These are phyloP conservation scores for Berkeleyomyces rouxiae DNA, from an alignment of 2,329 filamentous ascomycete species.

Conservation along the genomic window DNA sequence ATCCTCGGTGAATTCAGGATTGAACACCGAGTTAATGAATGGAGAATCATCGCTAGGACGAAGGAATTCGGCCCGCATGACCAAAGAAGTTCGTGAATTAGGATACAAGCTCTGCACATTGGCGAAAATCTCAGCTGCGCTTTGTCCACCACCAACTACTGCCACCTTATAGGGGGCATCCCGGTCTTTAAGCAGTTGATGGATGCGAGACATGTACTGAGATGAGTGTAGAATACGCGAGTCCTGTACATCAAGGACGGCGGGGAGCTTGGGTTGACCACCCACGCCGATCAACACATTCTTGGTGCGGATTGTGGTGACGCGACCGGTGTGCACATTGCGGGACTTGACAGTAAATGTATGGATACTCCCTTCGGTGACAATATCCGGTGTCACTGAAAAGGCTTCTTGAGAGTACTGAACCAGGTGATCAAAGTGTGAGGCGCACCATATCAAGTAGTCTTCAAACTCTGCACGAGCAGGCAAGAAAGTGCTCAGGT, in stretches of 20 bases:
- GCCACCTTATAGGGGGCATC: conserved; percentile 51
- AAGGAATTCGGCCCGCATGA: conserved; percentile 71
- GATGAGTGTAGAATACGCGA: conserved; percentile 76
- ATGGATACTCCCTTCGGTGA: conserved; percentile 30
- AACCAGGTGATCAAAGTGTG: conserved; percentile 57
- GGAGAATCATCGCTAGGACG: conserved; percentile 89
- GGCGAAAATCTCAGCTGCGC: conserved; percentile 87
- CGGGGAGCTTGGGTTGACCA: conserved; percentile 52
- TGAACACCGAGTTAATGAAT: conserved; percentile 95
- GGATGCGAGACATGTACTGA: conserved; percentile 54
- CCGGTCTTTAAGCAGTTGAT: conserved; percentile 39
- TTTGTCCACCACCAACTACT: conserved; percentile 79
- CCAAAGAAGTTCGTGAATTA: conserved; percentile 56
- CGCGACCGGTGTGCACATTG: conserved; percentile 39
- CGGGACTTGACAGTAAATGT: conserved; percentile 52
- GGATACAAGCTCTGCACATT: conserved; percentile 72
- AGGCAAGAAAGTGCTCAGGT: conserved; percentile 76
- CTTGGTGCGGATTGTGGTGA: conserved; percentile 37
- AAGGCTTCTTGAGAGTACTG: conserved; percentile 65
- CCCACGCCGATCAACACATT: conserved; percentile 48
- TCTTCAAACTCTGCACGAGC: conserved; percentile 83
- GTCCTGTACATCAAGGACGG: conserved; percentile 49
- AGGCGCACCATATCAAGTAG: conserved; percentile 85
- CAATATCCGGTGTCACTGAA: conserved; percentile 45
- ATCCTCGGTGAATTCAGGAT: conserved; percentile 65